phyloP scores from a whole-genome alignment of 805 yeast species.

The Saccharomyces cerevisiae region DNA sequence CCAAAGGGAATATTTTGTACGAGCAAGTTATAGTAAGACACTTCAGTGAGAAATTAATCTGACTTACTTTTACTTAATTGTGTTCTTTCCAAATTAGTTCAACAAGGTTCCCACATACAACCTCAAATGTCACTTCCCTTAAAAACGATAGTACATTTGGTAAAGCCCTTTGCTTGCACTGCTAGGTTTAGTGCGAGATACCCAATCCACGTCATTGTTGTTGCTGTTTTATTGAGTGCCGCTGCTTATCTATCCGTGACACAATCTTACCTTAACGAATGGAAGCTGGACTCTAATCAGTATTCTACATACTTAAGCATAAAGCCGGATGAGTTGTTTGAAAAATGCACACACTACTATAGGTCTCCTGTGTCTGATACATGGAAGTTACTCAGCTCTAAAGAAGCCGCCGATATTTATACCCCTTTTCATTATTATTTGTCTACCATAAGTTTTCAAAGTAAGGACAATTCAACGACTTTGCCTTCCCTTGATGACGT shows the following conservation, averaged over 20 bases:
- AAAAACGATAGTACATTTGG: constrained; percentile 16
- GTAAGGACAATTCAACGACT: constrained; percentile 4
- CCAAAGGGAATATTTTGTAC: background rate
- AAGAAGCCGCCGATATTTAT: constrained; percentile 12
- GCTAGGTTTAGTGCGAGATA: constrained; percentile 56
- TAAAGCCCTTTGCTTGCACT: constrained; percentile 38
- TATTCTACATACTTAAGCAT: constrained; percentile 4
- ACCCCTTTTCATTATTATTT: constrained; percentile 25
- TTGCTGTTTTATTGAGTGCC: constrained; percentile 67
- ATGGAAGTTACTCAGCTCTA: constrained; percentile 16
- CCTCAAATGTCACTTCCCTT: background rate
- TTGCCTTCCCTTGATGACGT: constrained; percentile 27
- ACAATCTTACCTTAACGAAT: constrained; percentile 49
- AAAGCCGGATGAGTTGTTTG: constrained; percentile 13
- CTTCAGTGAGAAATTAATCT: background rate
- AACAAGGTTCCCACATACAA: background rate
- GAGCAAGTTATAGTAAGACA: background rate
- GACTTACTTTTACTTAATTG: background rate
- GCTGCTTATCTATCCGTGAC: constrained; percentile 69
- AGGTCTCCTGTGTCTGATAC: constrained; percentile 12
- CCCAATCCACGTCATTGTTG: constrained; percentile 82
- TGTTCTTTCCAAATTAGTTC: background rate
- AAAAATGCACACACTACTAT: constrained; percentile 24
- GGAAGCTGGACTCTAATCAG: constrained; percentile 24
- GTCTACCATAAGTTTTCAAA: constrained; percentile 22